A percentile compares a stretch with the other conserved stretches of the same genome.
These are phyloP conservation scores for Suhomyces terraborum DNA, from an alignment of 1,139 yeast genomes.

Conservation along the genomic window DNA sequence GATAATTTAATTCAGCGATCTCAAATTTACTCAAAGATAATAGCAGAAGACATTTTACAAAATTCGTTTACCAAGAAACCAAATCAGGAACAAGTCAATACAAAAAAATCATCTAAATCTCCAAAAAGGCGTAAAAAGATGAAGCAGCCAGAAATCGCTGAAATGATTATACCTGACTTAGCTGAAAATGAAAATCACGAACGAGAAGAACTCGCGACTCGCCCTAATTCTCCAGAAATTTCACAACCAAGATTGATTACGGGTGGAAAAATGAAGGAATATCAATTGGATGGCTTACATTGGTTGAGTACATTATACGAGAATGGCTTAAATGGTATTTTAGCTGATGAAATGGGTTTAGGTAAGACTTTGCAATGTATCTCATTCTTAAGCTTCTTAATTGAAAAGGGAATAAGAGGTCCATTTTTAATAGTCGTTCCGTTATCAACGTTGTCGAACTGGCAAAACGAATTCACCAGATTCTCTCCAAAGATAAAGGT, in stretches of 20 bases:
- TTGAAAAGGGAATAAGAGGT: constrained; percentile 78
- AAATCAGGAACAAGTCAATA: constrained; percentile 14
- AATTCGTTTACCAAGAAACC: constrained; percentile 35
- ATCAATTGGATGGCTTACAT: constrained; percentile 86
- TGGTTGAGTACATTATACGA: constrained; percentile 89
- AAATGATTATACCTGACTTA: constrained; percentile 27
- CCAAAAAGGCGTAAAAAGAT: constrained; percentile 18
- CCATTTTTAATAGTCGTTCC: constrained; percentile 91
- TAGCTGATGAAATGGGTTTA: constrained; percentile 97
- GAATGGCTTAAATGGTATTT: constrained; percentile 90
- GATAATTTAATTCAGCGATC: constrained; percentile 78
- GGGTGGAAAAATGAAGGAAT: constrained; percentile 73
- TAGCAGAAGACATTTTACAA: constrained; percentile 71
- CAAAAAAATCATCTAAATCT: constrained; percentile 13
- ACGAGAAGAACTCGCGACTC: too few species aligned
- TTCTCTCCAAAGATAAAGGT: constrained; percentile 76
- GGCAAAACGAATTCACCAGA: constrained; percentile 69
- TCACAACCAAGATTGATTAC: constrained; percentile 66
- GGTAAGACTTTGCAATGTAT: constrained; percentile 92
- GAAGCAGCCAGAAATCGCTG: constrained; percentile 24
- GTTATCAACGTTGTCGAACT: constrained; percentile 79
- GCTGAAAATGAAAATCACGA: too few species aligned
- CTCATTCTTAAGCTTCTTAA: constrained; percentile 70
- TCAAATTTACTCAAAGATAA: constrained; percentile 78
- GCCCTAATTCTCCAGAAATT: constrained; percentile 6